Evolutionary conservation across 805 yeast species (phyloP), one percentile per base, ranked within the genome.

Genomic region (Spathaspora arborariae): DNA sequence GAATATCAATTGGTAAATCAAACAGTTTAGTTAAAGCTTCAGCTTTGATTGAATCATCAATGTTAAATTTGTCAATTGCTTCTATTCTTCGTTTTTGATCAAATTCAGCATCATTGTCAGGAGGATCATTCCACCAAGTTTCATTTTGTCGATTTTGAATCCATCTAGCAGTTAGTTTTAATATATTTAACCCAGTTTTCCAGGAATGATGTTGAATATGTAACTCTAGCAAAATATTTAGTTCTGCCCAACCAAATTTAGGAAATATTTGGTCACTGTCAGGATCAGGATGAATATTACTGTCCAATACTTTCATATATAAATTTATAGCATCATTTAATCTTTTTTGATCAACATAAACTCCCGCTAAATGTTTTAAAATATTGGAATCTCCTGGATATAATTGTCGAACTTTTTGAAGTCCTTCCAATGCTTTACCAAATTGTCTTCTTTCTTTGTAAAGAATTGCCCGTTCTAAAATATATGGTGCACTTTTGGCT

Each of bases 221-320:
- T 34, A 92, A 68, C 56, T 94, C 98, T 7, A 87, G 77, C 38
- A 92, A 69, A 49, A 89, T 88, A 56, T 94, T 92, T 41, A 92
- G 72, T 49, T 88, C 91, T 0, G 96, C 85, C 96, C 96, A 94
- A 42, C 82, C 89, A 62, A 92, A 94, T 19, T 64, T 63, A 1
- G 88, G 75, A 22, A 64, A 64, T 52, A 47, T 46, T 41, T 24
- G 54, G 43, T 34, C 57, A 48, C 18, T 44, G 45, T 13, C 51
- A 45, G 51, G 54, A 42, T 16, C 56, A 33, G 66, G 67, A 44
- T 63, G 56, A 30, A 78, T 75, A 59, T 88, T 87, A 42, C 76
- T 75, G 34, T 83, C 84, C 44, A 84, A 74, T 9, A 85, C 74
- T 27, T 76, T 78, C 62, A 79, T 72, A 60, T 88, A 89, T 59